Conservation (phyloP, 1,139 yeast genomes). For the Casaregolazyma suthepensis region DNA sequence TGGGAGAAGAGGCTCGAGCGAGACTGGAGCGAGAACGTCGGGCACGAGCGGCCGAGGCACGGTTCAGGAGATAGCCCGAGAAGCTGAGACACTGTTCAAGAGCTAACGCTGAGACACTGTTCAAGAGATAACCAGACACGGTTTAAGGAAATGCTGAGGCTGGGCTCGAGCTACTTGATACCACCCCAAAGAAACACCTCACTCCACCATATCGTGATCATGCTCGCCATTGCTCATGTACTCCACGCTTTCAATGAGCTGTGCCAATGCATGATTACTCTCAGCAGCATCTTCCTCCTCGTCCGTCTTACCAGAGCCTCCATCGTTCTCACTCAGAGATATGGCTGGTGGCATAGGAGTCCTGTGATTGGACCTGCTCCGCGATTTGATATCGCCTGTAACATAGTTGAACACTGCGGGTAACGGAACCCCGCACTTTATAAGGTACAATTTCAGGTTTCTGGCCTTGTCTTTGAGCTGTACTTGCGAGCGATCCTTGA, state of each 20-base stretch:
- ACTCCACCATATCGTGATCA: neutral
- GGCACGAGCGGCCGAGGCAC: slow-evolving; percentile 94
- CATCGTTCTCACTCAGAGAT: neutral
- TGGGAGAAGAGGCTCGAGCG: slow-evolving; percentile 65
- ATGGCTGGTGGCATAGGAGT: neutral
- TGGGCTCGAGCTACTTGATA: no score
- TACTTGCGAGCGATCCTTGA: slow-evolving; percentile 82
- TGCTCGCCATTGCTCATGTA: neutral
- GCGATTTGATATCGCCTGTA: slow-evolving; percentile 70
- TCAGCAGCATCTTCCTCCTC: slow-evolving; percentile 6
- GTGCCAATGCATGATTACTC: slow-evolving; percentile 5
- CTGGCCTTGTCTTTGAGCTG: slow-evolving; percentile 94
- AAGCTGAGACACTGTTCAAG: no score
- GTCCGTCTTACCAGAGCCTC: neutral
- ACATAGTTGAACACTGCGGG: slow-evolving; percentile 77
- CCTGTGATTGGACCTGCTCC: slow-evolving; percentile 29
- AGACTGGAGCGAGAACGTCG: slow-evolving; percentile 87
- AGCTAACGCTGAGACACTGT: no score
- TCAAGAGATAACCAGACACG: slow-evolving; percentile 13
- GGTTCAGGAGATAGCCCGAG: no score
- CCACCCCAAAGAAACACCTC: no score
- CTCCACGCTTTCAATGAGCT: neutral
- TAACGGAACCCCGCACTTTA: slow-evolving; percentile 51
- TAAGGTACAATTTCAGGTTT: slow-evolving; percentile 82
- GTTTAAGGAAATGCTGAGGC: no score